Conservation (phyloP, 139 green algal species). For the Chlorella sorokiniana region DNA sequence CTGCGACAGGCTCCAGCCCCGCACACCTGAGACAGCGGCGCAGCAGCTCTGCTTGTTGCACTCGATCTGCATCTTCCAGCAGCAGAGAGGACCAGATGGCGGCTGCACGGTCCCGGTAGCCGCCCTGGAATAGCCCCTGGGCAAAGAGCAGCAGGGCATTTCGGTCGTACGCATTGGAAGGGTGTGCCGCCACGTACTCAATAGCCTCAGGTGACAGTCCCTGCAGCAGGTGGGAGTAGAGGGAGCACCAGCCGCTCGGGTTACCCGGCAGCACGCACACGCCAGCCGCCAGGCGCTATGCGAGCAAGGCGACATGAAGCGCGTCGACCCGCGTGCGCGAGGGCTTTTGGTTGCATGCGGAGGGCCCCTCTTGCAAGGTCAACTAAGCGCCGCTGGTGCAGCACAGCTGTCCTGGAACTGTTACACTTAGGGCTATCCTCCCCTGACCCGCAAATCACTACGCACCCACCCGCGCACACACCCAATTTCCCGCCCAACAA, state of each 20-base stretch:
- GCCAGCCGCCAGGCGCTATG: too few species aligned
- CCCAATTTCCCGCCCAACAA: not conserved
- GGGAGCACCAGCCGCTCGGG: not conserved
- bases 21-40: constrained; percentile 56
- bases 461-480: not conserved
- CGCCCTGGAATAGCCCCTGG: constrained; percentile 45
- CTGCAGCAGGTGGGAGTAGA: constrained; percentile 6
- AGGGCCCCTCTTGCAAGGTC: too few species aligned
- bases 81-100: constrained; percentile 55
- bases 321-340: too few species aligned
- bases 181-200: constrained; percentile 47
- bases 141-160: constrained; percentile 53
- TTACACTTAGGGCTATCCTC: not conserved
- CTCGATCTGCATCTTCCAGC: constrained; percentile 30
- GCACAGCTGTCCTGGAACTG: too few species aligned
- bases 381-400: too few species aligned
- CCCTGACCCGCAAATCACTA: not conserved
- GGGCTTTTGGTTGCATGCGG: too few species aligned
- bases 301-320: too few species aligned
- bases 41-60: constrained; percentile 59
- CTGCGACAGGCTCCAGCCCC: not conserved
- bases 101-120: constrained; percentile 32
- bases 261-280: not conserved
- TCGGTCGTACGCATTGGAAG: constrained; percentile 48
- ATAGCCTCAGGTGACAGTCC: constrained; percentile 51